Evolutionary conservation across 192 early-diverging fungal genomes (phyloP).

Genomic region (Dissophora globulifera): DNA sequence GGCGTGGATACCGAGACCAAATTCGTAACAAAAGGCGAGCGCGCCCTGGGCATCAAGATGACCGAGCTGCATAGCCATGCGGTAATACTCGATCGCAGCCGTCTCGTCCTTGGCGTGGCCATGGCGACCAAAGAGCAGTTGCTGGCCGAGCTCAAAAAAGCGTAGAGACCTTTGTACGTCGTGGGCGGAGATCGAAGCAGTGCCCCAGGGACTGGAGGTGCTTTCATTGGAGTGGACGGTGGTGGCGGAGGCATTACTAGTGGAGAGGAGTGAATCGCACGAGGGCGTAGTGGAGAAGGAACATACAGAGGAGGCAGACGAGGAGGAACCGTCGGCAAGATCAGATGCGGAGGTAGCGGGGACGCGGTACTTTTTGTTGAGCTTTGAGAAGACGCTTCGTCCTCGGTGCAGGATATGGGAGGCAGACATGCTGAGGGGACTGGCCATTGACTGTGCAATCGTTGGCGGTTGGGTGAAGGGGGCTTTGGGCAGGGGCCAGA

Average conservation of each 20-base stretch:
- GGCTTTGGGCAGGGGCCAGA: background rate
- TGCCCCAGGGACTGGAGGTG: background rate
- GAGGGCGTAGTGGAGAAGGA: conserved; percentile 30
- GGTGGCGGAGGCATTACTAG: background rate
- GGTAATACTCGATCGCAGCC: conserved; percentile 66
- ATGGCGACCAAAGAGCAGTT: conserved; percentile 64
- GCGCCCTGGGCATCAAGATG: conserved; percentile 65
- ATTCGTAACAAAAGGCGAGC: conserved; percentile 76
- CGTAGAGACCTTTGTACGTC: conserved; percentile 25
- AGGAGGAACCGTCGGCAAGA: background rate
- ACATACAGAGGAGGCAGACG: conserved; percentile 14
- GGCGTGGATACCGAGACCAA: conserved; percentile 67
- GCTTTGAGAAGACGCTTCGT: conserved; percentile 49
- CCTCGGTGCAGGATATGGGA: conserved; percentile 49
- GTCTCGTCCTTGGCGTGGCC: conserved; percentile 52
- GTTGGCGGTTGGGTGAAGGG: conserved; percentile 14
- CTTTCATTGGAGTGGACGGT: background rate
- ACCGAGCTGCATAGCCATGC: conserved; percentile 60
- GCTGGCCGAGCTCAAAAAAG: conserved; percentile 42
- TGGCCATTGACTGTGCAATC: conserved; percentile 19
- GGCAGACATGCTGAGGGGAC: conserved; percentile 39
- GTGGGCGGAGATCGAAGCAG: background rate
- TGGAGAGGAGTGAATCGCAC: conserved; percentile 18
- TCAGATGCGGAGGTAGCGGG: conserved; percentile 15
- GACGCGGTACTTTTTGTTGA: conserved; percentile 47